phyloP scores from a whole-genome alignment of 441 rosid species.

The Geranium incanum region DNA sequence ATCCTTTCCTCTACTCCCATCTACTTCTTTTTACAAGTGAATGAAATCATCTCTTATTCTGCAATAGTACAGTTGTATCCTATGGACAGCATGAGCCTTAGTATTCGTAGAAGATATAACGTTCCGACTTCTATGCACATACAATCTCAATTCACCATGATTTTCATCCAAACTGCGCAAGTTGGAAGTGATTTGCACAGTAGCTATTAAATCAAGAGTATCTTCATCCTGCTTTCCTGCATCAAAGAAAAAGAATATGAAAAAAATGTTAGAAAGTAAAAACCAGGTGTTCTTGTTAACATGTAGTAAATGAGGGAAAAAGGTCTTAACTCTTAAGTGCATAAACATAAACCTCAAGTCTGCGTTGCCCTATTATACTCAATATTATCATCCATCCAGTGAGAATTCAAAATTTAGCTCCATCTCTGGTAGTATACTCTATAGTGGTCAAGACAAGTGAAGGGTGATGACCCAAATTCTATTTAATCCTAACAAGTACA shows the following conservation, averaged over 20 bases:
- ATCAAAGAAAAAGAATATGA: background rate
- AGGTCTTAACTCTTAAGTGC: background rate
- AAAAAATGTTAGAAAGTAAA: background rate
- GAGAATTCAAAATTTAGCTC: background rate
- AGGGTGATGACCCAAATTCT: background rate
- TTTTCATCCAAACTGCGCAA: background rate
- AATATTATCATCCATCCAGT: background rate
- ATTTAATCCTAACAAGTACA: background rate
- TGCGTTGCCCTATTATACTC: background rate
- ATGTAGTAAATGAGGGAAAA: background rate
- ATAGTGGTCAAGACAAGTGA: background rate
- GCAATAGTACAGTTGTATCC: background rate
- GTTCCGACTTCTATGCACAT: background rate
- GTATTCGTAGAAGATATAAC: background rate
- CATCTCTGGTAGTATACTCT: background rate
- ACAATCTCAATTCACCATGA: background rate
- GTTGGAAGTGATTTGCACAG: no score
- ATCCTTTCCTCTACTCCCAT: background rate
- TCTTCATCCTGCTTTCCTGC: background rate
- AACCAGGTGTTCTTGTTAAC: background rate
- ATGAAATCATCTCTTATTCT: no score
- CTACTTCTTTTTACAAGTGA: background rate
- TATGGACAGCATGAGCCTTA: background rate
- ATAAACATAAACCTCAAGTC: background rate
- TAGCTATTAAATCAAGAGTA: background rate